A percentile compares a stretch with the other conserved stretches of the same genome.
Evolutionary conservation across 352 stramenopile species (phyloP).

Genomic region (Phytophthora sp.): DNA sequence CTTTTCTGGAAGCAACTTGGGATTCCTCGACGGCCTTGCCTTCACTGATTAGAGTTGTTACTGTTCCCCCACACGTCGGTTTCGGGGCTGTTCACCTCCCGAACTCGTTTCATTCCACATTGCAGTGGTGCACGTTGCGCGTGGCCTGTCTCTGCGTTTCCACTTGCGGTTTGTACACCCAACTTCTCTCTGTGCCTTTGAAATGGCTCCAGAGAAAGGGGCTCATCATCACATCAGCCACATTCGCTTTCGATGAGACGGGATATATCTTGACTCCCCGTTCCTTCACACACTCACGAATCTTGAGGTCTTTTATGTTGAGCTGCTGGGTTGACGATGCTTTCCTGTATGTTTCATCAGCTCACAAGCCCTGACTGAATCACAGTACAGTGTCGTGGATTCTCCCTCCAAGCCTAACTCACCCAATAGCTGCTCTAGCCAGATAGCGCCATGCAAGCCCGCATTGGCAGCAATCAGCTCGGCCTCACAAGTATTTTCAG

Average conservation of each 20-base stretch:
- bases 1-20: too few species aligned
- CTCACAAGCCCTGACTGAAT: background rate
- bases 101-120: too few species aligned
- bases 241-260: constrained; percentile 14
- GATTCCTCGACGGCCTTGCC: too few species aligned
- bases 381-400: too few species aligned
- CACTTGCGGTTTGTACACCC: too few species aligned
- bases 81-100: too few species aligned
- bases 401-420: too few species aligned
- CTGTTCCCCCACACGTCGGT: too few species aligned
- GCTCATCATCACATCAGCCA: constrained; percentile 11
- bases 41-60: too few species aligned
- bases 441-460: background rate
- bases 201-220: constrained; percentile 15
- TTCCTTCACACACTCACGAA: constrained; percentile 20
- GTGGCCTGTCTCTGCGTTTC: too few species aligned
- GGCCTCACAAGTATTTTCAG: constrained; percentile 18
- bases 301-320: constrained; percentile 21
- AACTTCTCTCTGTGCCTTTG: constrained; percentile 16
- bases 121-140: too few species aligned
- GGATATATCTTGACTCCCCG: constrained; percentile 4
- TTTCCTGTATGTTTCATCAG: constrained; percentile 28
- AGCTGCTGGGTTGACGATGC: constrained; percentile 20
- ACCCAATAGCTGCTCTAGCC: too few species aligned
- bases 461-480: background rate